Evolutionary conservation across 148 eudicot species (phyloP).

Genomic region (Spergularia bocconei): DNA sequence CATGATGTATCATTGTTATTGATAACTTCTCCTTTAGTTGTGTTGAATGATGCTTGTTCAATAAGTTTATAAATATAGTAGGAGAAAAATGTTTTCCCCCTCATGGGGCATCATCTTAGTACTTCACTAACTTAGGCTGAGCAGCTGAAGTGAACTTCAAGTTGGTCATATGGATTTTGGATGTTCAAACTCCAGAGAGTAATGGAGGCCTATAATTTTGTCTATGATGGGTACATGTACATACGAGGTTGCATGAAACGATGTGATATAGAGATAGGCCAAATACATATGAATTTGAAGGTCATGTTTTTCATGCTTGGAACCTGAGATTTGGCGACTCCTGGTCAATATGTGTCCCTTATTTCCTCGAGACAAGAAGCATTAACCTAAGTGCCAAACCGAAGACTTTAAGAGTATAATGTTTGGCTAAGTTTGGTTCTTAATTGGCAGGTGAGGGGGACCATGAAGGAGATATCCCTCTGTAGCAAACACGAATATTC

Average conservation of each 20-base stretch:
- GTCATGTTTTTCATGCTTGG: neutral
- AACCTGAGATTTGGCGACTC: neutral
- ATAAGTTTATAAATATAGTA: neutral
- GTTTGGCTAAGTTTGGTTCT: conserved; percentile 55
- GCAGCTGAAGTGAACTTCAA: neutral
- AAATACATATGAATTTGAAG: neutral
- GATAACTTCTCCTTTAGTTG: neutral
- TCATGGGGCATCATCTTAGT: neutral
- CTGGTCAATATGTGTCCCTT: neutral
- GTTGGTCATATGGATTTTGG: neutral
- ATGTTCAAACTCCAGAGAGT: neutral
- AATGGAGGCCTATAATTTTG: neutral
- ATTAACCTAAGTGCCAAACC: neutral
- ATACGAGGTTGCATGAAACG: neutral
- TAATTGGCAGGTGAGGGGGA: conserved; percentile 90
- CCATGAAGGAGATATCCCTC: conserved; percentile 60
- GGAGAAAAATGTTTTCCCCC: neutral
- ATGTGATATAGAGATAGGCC: conserved; percentile 1
- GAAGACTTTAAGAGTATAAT: conserved; percentile 1
- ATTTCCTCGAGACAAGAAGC: neutral
- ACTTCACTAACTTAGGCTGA: neutral
- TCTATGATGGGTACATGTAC: neutral
- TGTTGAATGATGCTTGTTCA: neutral
- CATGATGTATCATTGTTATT: neutral
- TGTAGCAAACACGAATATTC: conserved; percentile 46